Evolutionary conservation across 805 yeast species (phyloP), one percentile per base, ranked within the genome.

Genomic region (Schwanniomyces vanrijiae): DNA sequence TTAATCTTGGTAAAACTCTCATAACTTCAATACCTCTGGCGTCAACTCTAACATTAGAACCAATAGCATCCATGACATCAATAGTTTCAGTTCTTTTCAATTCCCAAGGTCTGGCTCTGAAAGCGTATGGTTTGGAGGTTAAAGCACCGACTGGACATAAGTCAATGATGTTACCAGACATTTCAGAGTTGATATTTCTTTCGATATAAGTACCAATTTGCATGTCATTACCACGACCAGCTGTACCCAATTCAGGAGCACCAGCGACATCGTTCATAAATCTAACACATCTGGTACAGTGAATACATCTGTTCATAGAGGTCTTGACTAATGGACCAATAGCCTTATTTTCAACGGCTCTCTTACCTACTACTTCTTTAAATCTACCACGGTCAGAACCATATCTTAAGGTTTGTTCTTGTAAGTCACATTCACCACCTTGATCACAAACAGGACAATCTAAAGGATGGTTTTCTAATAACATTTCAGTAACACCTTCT

Each of bases 371-470:
- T 46, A 88, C 80, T 68, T 88, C 96, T 51, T 77, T 69, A 73
- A 86, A 89, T 66, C 96, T 81, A 55, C 96, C 95, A 53, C 96
- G 80, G 69, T 88, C 96, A 44, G 86, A 71, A 49, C 96, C 96
- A 63, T 86, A 86, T 64, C 94, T 80, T 62, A 84, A 73, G 16
- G 89, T 76, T 74, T 88, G 96, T 64, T 89, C 96, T 73, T 89
- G 96, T 58, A 88, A 78, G 65, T 88, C 96, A 75, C 96, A 88
- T 68, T 88, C 96, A 55, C 96, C 96, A 70, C 96, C 96, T 71
- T 88, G 96, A 71, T 88, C 96, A 69, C 96, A 88, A 46, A 88
- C 86, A 20, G 96, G 96, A 71, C 96, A 88, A 73, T 89, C 96
- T 62, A 88, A 77, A 19, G 96, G 96, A 73, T 88, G 96, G 76